Evolutionary conservation across 768 basidiomycete genomes (phyloP).

Genomic region (Leccinellum rugosiceps): DNA sequence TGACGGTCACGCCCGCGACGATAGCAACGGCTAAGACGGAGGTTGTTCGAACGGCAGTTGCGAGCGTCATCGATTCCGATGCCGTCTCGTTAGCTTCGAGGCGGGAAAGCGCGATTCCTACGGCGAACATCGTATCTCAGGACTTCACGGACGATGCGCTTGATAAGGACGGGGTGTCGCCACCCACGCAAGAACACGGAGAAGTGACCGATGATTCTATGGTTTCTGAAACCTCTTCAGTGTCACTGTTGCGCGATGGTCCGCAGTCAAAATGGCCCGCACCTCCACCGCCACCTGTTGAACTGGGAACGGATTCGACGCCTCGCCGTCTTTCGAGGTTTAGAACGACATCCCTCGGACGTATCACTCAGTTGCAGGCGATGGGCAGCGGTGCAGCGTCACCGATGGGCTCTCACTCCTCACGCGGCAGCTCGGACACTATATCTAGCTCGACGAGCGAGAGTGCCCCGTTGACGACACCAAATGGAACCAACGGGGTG

Average conservation of each 20-base stretch:
- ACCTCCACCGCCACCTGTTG: slow-evolving; percentile 30
- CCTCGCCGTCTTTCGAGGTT: slow-evolving; percentile 28
- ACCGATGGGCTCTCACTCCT: slow-evolving; percentile 47
- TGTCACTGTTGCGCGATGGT: slow-evolving; percentile 17
- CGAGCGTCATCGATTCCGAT: slow-evolving; percentile 45
- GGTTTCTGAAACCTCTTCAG: slow-evolving; percentile 13
- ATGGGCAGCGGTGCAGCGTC: slow-evolving; percentile 31
- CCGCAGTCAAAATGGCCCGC: slow-evolving; percentile 29
- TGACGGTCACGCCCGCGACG: slow-evolving; percentile 42
- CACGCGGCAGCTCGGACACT: slow-evolving; percentile 34
- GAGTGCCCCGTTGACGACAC: slow-evolving; percentile 15
- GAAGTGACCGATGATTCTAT: slow-evolving; percentile 15
- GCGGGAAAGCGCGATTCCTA: slow-evolving; percentile 12
- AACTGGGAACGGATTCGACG: slow-evolving; percentile 21
- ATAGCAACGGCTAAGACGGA: slow-evolving; percentile 46
- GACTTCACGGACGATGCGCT: not conserved
- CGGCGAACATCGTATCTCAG: slow-evolving; percentile 8
- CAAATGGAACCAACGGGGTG: slow-evolving; percentile 15
- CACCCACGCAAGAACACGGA: slow-evolving; percentile 6
- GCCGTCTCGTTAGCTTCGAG: slow-evolving; percentile 16
- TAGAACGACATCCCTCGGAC: slow-evolving; percentile 28
- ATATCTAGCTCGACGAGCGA: slow-evolving; percentile 32
- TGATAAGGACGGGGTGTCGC: slow-evolving; percentile 1
- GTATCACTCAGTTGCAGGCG: slow-evolving; percentile 23
- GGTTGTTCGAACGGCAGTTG: slow-evolving; percentile 48